Conservation (phyloP, 176 grass and related monocot genomes). For the Panicum miliaceum region DNA sequence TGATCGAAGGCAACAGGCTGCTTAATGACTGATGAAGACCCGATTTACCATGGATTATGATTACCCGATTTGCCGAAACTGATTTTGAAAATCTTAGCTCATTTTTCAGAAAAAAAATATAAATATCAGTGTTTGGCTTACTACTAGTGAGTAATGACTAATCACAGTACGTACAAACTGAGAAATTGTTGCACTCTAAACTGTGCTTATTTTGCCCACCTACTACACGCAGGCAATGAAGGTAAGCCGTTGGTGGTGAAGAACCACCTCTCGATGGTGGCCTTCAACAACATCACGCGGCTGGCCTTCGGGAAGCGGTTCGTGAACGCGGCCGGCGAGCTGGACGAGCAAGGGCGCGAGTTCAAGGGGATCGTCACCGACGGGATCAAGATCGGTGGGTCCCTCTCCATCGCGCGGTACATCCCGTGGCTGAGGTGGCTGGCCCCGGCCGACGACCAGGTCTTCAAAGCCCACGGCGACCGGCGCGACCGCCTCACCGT, state of each 20-base stretch:
- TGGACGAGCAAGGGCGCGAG: conserved; percentile 74
- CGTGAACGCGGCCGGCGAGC: conserved; percentile 53
- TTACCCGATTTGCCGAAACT: neutral
- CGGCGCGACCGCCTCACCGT: conserved; percentile 57
- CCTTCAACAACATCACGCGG: conserved; percentile 82
- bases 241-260: conserved; percentile 51
- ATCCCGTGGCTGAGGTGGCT: conserved; percentile 65
- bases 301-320: conserved; percentile 90
- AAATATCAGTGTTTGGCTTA: neutral
- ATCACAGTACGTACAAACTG: neutral
- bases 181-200: neutral
- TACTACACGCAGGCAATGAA: conserved; percentile 29
- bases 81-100: neutral
- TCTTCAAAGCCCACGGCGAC: conserved; percentile 47
- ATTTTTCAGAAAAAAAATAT: neutral
- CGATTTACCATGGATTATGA: neutral
- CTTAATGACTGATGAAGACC: neutral
- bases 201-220: neutral
- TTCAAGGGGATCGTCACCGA: conserved; percentile 71
- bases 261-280: conserved; percentile 56
- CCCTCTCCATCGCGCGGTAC: conserved; percentile 61
- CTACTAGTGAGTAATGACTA: neutral
- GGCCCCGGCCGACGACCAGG: conserved; percentile 53
- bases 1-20: neutral
- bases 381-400: conserved; percentile 74